Percentiles rank a stretch among this genome's conserved stretches.
Conservation (phyloP, 1,139 yeast species). For the Lodderomyces beijingensis region DNA sequence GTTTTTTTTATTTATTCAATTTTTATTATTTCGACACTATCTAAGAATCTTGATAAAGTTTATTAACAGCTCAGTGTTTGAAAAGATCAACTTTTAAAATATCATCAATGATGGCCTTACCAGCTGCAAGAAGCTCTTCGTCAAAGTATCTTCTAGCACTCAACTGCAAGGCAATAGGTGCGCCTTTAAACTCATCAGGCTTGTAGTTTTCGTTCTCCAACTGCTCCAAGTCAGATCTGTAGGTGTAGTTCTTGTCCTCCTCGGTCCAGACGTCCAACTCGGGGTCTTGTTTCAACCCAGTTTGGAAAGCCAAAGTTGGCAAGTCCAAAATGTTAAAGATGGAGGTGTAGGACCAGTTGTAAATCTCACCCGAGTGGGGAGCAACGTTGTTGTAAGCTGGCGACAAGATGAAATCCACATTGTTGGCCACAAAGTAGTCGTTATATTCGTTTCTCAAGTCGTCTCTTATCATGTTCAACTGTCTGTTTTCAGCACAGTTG, state of each 20-base stretch:
- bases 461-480: slow-evolving; percentile 49
- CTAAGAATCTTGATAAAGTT: too few species aligned
- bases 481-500: slow-evolving; percentile 43
- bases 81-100: slow-evolving; percentile 22
- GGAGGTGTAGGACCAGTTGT: slow-evolving; percentile 74
- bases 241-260: slow-evolving; percentile 23
- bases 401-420: slow-evolving; percentile 62
- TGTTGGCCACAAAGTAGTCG: slow-evolving; percentile 46
- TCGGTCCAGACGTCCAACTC: slow-evolving; percentile 37
- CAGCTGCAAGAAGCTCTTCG: slow-evolving; percentile 41
- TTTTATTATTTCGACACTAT: too few species aligned
- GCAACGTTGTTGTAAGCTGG: slow-evolving; percentile 74
- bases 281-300: slow-evolving; percentile 58
- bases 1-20: too few species aligned
- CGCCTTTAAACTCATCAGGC: slow-evolving; percentile 32
- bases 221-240: slow-evolving; percentile 43
- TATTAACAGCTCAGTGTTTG: slow-evolving; percentile 12
- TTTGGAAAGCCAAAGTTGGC: slow-evolving; percentile 58
- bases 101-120: slow-evolving; percentile 29
- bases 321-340: slow-evolving; percentile 63
- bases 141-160: slow-evolving; percentile 37
- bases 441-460: slow-evolving; percentile 51
- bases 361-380: slow-evolving; percentile 61
- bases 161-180: slow-evolving; percentile 41
- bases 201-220: slow-evolving; percentile 31